A percentile compares a stretch with the other conserved stretches of the same genome.
Evolutionary conservation across 176 grass and related monocot genomes (phyloP).

Genomic region (Echinochloa phyllopogon): DNA sequence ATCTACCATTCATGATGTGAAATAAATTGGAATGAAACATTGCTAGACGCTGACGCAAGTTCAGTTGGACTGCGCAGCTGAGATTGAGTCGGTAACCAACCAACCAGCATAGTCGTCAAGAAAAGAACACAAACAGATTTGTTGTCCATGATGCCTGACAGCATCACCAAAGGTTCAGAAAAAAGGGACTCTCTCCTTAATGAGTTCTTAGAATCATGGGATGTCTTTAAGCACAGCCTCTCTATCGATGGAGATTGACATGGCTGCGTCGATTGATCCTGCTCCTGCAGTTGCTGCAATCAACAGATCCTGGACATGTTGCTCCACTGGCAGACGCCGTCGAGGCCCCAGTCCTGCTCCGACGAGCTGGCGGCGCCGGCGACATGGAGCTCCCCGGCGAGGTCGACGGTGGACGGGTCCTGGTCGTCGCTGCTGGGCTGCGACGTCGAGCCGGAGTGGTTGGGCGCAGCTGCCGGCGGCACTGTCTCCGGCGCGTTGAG

Average conservation of each 20-base stretch:
- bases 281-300: conserved; percentile 2
- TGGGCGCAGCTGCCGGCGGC: neutral
- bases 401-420: conserved; percentile 25
- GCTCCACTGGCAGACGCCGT: conserved; percentile 46
- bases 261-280: neutral
- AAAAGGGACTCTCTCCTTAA: neutral
- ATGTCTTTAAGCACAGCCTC: neutral
- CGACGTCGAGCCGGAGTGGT: conserved; percentile 37
- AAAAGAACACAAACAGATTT: conserved; percentile 29
- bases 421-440: conserved; percentile 38
- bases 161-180: conserved; percentile 8
- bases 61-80: conserved; percentile 16
- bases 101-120: neutral
- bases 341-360: conserved; percentile 52
- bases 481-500: conserved; percentile 5
- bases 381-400: conserved; percentile 7
- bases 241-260: neutral
- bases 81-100: conserved; percentile 7
- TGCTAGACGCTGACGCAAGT: neutral
- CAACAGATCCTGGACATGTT: conserved; percentile 52
- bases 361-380: conserved; percentile 2
- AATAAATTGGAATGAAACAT: neutral
- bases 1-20: neutral
- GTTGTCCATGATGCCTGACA: conserved; percentile 23
- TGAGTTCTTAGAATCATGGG: conserved; percentile 13